These are phyloP conservation scores for Anisodus tanguticus DNA, from an alignment of 257 asterid species.

Conservation along the genomic window DNA sequence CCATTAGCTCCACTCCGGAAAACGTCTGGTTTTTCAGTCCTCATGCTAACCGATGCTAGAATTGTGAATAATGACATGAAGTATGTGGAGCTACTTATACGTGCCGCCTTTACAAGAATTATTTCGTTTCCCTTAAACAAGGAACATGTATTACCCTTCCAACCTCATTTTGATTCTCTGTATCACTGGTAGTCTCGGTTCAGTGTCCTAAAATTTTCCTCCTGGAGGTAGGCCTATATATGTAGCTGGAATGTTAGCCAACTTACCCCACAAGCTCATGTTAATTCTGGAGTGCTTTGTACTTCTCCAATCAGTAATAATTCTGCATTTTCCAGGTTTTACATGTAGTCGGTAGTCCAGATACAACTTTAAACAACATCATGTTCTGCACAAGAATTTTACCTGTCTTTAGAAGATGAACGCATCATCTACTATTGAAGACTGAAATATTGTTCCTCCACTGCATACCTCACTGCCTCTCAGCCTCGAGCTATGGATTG, in stretches of 20 bases:
- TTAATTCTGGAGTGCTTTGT: not conserved
- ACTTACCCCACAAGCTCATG: not conserved
- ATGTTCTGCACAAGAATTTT: not conserved
- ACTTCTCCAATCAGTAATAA: conserved; percentile 17
- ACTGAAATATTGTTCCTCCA: not conserved
- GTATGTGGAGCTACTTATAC: not conserved
- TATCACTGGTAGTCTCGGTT: not conserved
- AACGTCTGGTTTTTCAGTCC: not conserved
- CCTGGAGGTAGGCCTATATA: not conserved
- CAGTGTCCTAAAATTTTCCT: not conserved
- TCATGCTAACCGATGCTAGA: not conserved
- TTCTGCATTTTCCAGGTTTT: not conserved
- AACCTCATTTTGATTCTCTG: not conserved
- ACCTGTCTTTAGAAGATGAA: conserved; percentile 1
- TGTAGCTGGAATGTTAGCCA: not conserved
- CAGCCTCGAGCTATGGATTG: not conserved
- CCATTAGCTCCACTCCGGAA: not conserved
- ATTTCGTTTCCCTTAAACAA: not conserved
- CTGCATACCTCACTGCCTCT: not conserved
- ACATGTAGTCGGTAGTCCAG: not conserved
- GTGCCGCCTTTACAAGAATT: not conserved
- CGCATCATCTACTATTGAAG: not conserved
- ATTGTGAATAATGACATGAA: not conserved
- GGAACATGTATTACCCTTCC: not conserved
- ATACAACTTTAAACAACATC: not conserved